Base-by-base conservation (phyloP, 768 basidiomycete genomes). In the Lentinula raphanica region DNA sequence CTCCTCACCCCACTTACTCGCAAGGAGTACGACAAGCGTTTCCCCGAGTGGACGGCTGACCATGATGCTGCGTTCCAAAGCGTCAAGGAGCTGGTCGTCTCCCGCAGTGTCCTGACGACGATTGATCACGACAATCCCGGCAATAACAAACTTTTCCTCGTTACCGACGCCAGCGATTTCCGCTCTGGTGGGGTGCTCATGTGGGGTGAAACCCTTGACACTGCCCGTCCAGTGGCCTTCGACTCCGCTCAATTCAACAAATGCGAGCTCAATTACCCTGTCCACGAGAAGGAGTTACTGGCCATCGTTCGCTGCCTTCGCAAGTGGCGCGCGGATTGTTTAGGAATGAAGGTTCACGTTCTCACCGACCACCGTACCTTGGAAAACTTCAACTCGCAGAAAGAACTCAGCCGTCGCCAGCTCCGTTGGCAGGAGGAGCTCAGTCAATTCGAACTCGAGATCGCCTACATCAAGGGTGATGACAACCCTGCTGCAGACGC, bases 351-450 rank as follows among this genome's bases (percentile, higher is more conserved):
- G 2, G 57, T 63, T 68, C 2, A 21, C 0, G 63, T 75, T 12
- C 70, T 50, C 48, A 73, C 72, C 0, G 73, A 74, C 59, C 75
- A 75, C 51, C 59, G 65, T 1, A 70, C 72, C 0, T 60, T 72
- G 2, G 68, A 73, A 50, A 58, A 66, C 23, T 68, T 74, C 36
- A 9, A 54, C 1, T 49, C 56, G 0, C 72, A 74, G 50, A 42
- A 51, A 4, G 61, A 71, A 21, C 56, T 75, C 0, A 71, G 66
- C 0, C 55, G 63, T 0, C 53, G 62, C 0, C 74, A 74, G 39
- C 57, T 61, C 0, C 50, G 64, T 0, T 74, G 74, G 74, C 46
- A 60, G 32, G 59, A 71, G 60, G 64, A 63, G 36, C 42, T 76
- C 2, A 44, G 61, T 0, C 68, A 76, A 25, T 75, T 65, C 36